These are phyloP conservation scores for Acacia acuminata DNA, from an alignment of 306 rosid species.

Conservation along the genomic window DNA sequence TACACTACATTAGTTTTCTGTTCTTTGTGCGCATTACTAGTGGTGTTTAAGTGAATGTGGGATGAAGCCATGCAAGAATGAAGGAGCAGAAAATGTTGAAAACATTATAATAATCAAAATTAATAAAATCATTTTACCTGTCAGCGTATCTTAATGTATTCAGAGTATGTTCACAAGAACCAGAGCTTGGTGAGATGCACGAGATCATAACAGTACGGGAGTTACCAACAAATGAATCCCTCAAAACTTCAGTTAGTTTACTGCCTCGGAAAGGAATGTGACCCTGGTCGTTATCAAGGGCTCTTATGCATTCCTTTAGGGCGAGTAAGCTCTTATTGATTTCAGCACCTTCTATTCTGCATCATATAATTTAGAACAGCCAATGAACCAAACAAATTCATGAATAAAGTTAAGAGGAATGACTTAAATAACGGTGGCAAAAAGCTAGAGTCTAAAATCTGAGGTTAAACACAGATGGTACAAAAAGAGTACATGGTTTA, in stretches of 20 bases:
- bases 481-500: background rate
- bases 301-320: slow-evolving; percentile 95
- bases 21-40: slow-evolving; percentile 1
- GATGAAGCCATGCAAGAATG: background rate
- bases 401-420: slow-evolving; percentile 17
- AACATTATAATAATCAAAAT: slow-evolving; percentile 3
- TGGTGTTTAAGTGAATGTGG: slow-evolving; percentile 8
- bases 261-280: slow-evolving; percentile 99
- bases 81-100: slow-evolving; percentile 5
- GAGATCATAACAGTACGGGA: slow-evolving; percentile 99
- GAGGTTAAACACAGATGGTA: background rate
- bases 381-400: slow-evolving; percentile 26
- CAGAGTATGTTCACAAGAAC: slow-evolving; percentile 97
- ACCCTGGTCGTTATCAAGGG: slow-evolving; percentile 99
- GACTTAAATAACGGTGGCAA: background rate
- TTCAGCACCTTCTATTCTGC: slow-evolving; percentile 99
- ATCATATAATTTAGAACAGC: slow-evolving; percentile 35
- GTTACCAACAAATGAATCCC: slow-evolving; percentile 96
- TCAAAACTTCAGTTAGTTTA: slow-evolving; percentile 93
- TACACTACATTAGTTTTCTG: slow-evolving; percentile 17
- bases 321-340: slow-evolving; percentile 99
- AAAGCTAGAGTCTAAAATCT: background rate
- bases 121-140: slow-evolving; percentile 57
- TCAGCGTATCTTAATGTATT: slow-evolving; percentile 97
- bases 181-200: slow-evolving; percentile 97